A percentile compares a stretch with the other conserved stretches of the same genome.
phyloP scores from a whole-genome alignment of 305 asterid genomes.

The Fraxinus velutina region DNA sequence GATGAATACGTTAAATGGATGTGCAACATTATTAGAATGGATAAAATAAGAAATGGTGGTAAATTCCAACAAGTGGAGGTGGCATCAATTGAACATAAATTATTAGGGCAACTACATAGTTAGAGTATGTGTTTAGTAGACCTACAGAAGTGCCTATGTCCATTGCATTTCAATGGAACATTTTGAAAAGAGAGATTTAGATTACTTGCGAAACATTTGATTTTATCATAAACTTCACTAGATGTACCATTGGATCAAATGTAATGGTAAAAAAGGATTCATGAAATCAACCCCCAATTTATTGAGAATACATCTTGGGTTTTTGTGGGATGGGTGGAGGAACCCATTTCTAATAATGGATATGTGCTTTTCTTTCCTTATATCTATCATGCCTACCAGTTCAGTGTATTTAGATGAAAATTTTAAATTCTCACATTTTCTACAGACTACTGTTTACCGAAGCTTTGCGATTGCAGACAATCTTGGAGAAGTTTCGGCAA shows the following conservation, averaged over 20 bases:
- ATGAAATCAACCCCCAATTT: too few relatives aligned
- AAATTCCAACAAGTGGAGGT: background rate
- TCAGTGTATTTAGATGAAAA: slow-evolving; percentile 17
- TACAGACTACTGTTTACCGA: slow-evolving; percentile 80
- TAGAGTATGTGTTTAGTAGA: background rate
- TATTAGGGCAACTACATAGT: background rate
- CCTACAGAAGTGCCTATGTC: background rate
- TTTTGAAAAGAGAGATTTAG: background rate
- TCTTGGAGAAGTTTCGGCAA: slow-evolving; percentile 92
- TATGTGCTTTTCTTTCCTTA: slow-evolving; percentile 1
- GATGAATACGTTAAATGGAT: background rate
- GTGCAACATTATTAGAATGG: background rate
- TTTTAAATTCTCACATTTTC: slow-evolving; percentile 25
- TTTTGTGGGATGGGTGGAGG: background rate
- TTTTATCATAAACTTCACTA: too few relatives aligned
- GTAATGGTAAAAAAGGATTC: too few relatives aligned
- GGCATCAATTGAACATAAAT: background rate
- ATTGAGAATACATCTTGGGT: background rate
- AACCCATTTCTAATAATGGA: background rate
- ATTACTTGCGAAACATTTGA: background rate
- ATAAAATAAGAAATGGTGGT: background rate
- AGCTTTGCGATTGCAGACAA: slow-evolving; percentile 88
- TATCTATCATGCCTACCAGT: background rate
- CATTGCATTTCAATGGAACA: background rate
- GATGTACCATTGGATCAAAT: too few relatives aligned